Evolutionary conservation across 2,329 filamentous ascomycete genomes (phyloP), one percentile per base, ranked within the genome.

Genomic region (Microdochium bolleyi): DNA sequence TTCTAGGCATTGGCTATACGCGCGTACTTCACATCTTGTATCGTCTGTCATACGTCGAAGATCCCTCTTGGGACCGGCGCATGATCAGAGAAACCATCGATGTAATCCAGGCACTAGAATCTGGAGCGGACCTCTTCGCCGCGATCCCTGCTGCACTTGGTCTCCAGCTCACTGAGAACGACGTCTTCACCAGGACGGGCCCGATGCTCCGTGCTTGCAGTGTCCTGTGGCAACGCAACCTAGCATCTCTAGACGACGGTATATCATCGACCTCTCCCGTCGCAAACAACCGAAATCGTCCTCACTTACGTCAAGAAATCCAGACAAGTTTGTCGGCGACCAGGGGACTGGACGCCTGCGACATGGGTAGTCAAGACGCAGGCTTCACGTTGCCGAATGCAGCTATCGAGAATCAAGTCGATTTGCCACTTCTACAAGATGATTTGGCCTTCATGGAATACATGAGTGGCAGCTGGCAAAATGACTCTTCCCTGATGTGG

Each of bases 1-100:
- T 58, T 4, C 32, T 61, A 3, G 49, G 61, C 32, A 57, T 64
- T 4, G 60, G 61, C 53, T 64, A 63, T 54, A 58, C 58, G 24
- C 60, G 62, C 51, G 51, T 58, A 19, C 54, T 58, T 30, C 63
- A 66, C 52, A 57, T 61, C 2, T 53, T 66, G 7, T 66, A 66
- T 53, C 59, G 64, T 3, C 61, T 66, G 8, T 54, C 58, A 37
- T 50, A 64, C 7, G 52, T 60, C 11, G 62, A 64, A 24, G 62
- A 64, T 19, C 57, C 61, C 16, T 61, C 55, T 14, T 64, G 62
- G 64, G 63, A 65, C 49, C 56, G 58, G 48, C 38, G 37, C 22
- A 51, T 55, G 10, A 56, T 60, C 2, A 48, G 52, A 8, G 51
- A 55, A n/a, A 52, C 48, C 41, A 48, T 62, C 27, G 62, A 63